phyloP scores from a whole-genome alignment of 2,329 filamentous ascomycete species.

The Escovopsis sp. region DNA sequence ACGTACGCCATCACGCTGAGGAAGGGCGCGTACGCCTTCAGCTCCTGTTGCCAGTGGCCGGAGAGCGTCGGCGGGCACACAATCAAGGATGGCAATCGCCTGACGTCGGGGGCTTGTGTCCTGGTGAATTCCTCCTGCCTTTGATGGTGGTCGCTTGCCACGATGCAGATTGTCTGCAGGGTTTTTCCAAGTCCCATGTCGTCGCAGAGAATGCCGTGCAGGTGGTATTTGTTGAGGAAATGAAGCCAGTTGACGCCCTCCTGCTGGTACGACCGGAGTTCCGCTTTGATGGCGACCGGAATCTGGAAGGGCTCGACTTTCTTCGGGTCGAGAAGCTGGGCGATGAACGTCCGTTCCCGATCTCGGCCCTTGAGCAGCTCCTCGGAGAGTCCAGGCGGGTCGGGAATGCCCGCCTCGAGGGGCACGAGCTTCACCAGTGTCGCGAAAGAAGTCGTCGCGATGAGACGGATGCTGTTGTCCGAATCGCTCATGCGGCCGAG shows the following conservation, averaged over 20 bases:
- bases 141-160: slow-evolving; percentile 92
- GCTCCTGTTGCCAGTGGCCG: slow-evolving; percentile 97
- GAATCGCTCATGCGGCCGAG: slow-evolving; percentile 97
- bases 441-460: slow-evolving; percentile 93
- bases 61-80: slow-evolving; percentile 93
- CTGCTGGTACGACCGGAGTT: slow-evolving; percentile 92
- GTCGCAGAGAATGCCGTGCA: slow-evolving; percentile 95
- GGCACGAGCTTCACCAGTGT: slow-evolving; percentile 95
- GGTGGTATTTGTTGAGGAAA: slow-evolving; percentile 94
- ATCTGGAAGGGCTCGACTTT: slow-evolving; percentile 92
- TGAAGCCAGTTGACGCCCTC: slow-evolving; percentile 98
- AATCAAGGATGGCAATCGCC: slow-evolving; percentile 77
- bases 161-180: slow-evolving; percentile 91
- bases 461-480: slow-evolving; percentile 83
- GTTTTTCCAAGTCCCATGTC: slow-evolving; percentile 99
- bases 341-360: slow-evolving; percentile 88
- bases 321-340: slow-evolving; percentile 88
- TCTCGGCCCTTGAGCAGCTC: slow-evolving; percentile 82
- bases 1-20: slow-evolving; percentile 81
- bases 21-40: slow-evolving; percentile 91
- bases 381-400: slow-evolving; percentile 82
- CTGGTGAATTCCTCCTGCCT: slow-evolving; percentile 80
- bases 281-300: slow-evolving; percentile 92
- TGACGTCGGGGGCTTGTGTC: slow-evolving; percentile 62
- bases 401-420: slow-evolving; percentile 90